phyloP scores from a whole-genome alignment of 2,329 filamentous ascomycete genomes.

The Penicillium sp. region DNA sequence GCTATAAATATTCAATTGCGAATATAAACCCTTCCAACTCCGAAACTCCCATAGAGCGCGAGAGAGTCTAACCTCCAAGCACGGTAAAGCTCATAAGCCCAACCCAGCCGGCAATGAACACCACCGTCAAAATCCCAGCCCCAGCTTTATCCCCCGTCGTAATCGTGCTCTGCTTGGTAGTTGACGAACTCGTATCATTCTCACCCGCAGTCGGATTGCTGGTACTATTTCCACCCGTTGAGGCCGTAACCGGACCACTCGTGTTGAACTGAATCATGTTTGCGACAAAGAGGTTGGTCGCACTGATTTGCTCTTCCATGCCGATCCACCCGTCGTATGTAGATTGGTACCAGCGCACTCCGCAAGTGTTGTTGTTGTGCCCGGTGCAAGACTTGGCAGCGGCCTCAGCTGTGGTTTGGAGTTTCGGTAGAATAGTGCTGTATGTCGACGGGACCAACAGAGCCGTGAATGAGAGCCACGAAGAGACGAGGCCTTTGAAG shows the following conservation, averaged over 20 bases:
- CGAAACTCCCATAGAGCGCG: not conserved
- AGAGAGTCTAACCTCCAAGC: constrained; percentile 24
- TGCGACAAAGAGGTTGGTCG: constrained; percentile 64
- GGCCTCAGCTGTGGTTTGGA: constrained; percentile 60
- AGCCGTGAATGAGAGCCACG: constrained; percentile 64
- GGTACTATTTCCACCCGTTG: constrained; percentile 59
- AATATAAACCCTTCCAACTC: not conserved
- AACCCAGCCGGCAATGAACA: constrained; percentile 32
- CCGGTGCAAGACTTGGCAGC: constrained; percentile 62
- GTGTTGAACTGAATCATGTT: constrained; percentile 52
- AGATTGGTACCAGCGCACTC: constrained; percentile 62
- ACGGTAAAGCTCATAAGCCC: constrained; percentile 38
- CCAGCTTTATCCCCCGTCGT: constrained; percentile 41
- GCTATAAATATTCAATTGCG: not conserved
- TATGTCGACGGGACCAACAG: constrained; percentile 64
- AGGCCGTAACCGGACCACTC: constrained; percentile 46
- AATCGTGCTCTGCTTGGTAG: constrained; percentile 8
- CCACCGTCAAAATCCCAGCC: constrained; percentile 40
- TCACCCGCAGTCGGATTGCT: constrained; percentile 42
- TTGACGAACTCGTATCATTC: constrained; percentile 9
- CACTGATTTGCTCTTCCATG: constrained; percentile 71
- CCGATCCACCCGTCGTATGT: constrained; percentile 61
- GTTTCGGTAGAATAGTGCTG: constrained; percentile 57
- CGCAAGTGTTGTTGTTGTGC: constrained; percentile 56
- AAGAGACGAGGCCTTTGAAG: constrained; percentile 72